Percentiles rank a stretch among this genome's conserved stretches.
Conservation (phyloP, 176 grass and related monocot species). For the Lolium multiflorum region DNA sequence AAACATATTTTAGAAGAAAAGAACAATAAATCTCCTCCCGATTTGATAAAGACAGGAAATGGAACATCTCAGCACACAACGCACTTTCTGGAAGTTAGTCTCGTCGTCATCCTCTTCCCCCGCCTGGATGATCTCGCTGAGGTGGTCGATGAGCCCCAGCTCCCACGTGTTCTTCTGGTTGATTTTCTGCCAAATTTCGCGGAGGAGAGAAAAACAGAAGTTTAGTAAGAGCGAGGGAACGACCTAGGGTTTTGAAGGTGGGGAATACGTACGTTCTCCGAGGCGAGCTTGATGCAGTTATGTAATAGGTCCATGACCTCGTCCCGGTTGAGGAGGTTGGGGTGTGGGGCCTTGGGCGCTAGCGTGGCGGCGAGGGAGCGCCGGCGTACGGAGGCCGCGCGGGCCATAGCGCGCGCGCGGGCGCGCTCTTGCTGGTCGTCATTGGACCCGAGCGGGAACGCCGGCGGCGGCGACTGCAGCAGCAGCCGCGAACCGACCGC, state of each 20-base stretch:
- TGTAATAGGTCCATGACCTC: constrained; percentile 94
- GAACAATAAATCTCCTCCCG: not conserved
- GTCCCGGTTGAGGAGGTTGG: constrained; percentile 72
- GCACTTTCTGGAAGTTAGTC: constrained; percentile 98
- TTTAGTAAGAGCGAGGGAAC: not conserved
- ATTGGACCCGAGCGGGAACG: constrained; percentile 84
- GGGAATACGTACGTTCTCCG: constrained; percentile 70
- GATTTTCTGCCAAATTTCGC: constrained; percentile 70
- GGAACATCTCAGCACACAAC: not conserved
- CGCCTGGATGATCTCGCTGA: constrained; percentile 82
- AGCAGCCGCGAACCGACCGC: constrained; percentile 46
- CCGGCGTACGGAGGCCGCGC: constrained; percentile 61
- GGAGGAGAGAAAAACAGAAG: not conserved
- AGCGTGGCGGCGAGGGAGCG: constrained; percentile 46
- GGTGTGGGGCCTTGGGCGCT: constrained; percentile 17
- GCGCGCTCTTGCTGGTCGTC: constrained; percentile 89
- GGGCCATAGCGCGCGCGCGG: constrained; percentile 70
- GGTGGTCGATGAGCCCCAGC: constrained; percentile 86
- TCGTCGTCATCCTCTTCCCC: constrained; percentile 82
- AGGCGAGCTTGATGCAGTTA: constrained; percentile 96
- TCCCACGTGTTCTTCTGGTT: constrained; percentile 99
- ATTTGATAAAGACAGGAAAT: constrained; percentile 18
- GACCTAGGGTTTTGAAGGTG: constrained; percentile 26
- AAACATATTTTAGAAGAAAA: constrained; percentile 25
- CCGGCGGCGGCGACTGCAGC: constrained; percentile 65